Percentiles rank a stretch among this genome's conserved stretches.
Evolutionary conservation across 768 basidiomycete genomes (phyloP).

Genomic region (Suillus alpinus): DNA sequence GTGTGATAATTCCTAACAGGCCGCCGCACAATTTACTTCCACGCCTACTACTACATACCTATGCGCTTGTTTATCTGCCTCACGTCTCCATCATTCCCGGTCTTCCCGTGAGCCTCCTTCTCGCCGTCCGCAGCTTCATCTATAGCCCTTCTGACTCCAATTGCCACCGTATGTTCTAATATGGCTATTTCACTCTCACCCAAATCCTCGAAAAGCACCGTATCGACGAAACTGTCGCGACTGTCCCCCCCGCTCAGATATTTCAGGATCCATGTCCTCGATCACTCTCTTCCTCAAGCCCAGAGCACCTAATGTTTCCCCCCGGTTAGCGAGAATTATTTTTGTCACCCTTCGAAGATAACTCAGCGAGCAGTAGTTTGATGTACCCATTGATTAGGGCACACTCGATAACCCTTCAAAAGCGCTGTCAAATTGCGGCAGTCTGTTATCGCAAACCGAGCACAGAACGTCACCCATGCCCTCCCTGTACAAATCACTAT

Average conservation of each 20-base stretch:
- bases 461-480: not conserved
- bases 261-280: slow-evolving; percentile 22
- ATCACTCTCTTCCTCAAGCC: slow-evolving; percentile 10
- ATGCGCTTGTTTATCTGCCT: slow-evolving; percentile 9
- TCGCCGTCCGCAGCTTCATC: slow-evolving; percentile 30
- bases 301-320: slow-evolving; percentile 5
- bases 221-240: slow-evolving; percentile 21
- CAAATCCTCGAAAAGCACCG: slow-evolving; percentile 31
- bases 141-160: slow-evolving; percentile 13
- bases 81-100: slow-evolving; percentile 15
- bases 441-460: not conserved
- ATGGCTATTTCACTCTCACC: slow-evolving; percentile 14
- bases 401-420: slow-evolving; percentile 6
- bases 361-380: slow-evolving; percentile 2
- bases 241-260: slow-evolving; percentile 18
- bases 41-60: slow-evolving; percentile 14
- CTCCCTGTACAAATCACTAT: not conserved
- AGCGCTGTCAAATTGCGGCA: not conserved
- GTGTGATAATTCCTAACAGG: slow-evolving; percentile 16
- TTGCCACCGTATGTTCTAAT: slow-evolving; percentile 9
- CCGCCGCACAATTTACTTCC: slow-evolving; percentile 24
- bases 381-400: slow-evolving; percentile 2
- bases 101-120: slow-evolving; percentile 25
- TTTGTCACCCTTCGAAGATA: slow-evolving; percentile 14
- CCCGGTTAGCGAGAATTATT: slow-evolving; percentile 20